Evolutionary conservation across 495 filamentous ascomycete genomes (phyloP).

Genomic region (Neurospora sp.): DNA sequence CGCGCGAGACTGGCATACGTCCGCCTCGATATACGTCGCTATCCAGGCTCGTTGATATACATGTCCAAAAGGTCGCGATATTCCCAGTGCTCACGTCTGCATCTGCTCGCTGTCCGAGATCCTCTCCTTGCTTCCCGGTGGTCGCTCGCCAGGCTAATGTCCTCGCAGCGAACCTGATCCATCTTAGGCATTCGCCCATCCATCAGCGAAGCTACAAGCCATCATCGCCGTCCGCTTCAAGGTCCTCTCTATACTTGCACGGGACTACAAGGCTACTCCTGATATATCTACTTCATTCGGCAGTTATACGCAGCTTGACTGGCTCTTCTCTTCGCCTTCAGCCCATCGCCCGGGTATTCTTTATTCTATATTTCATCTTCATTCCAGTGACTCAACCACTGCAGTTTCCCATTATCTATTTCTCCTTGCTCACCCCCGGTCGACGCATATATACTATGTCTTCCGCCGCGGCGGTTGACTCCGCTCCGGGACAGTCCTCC

Average conservation of each 20-base stretch:
- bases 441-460: background rate
- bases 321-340: background rate
- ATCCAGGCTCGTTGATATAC: background rate
- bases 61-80: background rate
- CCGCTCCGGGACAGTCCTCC: slow-evolving; percentile 25
- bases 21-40: background rate
- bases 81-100: background rate
- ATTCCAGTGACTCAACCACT: background rate
- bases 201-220: background rate
- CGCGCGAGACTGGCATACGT: background rate
- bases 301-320: background rate
- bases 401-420: background rate
- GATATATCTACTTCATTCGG: background rate
- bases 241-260: background rate
- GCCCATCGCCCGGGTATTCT: background rate
- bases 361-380: background rate
- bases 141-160: background rate
- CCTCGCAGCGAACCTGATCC: background rate
- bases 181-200: background rate
- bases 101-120: background rate
- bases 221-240: background rate
- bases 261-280: background rate
- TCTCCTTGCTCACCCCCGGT: background rate
- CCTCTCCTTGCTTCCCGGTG: background rate
- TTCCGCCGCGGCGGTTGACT: slow-evolving; percentile 18